Conservation (phyloP, 164 flowering plant species). For the Nymphaea thermarum region DNA sequence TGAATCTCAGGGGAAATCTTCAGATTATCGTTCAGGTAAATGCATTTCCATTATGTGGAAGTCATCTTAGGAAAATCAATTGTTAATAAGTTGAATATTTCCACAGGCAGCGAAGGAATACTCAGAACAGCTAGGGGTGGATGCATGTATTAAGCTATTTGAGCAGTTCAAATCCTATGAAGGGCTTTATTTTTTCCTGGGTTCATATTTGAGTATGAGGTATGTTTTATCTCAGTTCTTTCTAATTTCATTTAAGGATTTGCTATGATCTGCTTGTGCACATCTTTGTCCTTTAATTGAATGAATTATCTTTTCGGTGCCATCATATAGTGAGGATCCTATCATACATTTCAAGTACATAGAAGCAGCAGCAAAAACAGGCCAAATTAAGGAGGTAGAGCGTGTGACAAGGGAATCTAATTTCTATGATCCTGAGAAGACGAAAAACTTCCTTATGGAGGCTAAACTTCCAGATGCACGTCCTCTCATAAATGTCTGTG, state of each 20-base stretch:
- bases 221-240: conserved; percentile 11
- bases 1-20: conserved; percentile 92
- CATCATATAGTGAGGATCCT: conserved; percentile 84
- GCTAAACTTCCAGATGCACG: conserved; percentile 99
- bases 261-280: background rate
- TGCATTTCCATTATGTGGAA: background rate
- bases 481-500: conserved; percentile 97
- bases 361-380: conserved; percentile 99
- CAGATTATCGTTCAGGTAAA: conserved; percentile 98
- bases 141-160: conserved; percentile 87
- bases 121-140: conserved; percentile 93
- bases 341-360: conserved; percentile 98
- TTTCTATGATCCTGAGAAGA: conserved; percentile 93
- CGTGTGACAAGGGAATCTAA: conserved; percentile 98
- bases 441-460: conserved; percentile 96
- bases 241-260: background rate
- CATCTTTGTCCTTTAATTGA: background rate
- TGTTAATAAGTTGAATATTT: background rate
- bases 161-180: conserved; percentile 99
- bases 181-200: conserved; percentile 92
- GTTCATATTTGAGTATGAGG: conserved; percentile 98
- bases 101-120: conserved; percentile 92
- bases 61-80: background rate
- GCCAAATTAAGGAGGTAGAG: conserved; percentile 98
- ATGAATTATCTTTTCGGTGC: background rate